Conservation (phyloP, 352 stramenopile genomes). For the Phytophthora vignae region DNA sequence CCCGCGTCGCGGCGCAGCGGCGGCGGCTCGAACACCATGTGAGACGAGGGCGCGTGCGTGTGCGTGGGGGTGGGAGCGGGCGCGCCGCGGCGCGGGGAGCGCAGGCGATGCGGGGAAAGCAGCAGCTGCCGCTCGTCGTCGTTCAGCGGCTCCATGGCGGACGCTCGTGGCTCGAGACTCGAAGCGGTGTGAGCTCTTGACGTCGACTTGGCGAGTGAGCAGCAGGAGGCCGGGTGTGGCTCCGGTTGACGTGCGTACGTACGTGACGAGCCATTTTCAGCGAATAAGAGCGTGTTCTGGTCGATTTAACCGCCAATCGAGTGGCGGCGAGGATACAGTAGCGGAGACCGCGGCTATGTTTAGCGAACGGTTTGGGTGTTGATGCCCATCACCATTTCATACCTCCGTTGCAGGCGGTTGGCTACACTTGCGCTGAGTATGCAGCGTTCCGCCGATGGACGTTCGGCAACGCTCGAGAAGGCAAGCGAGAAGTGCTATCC, state of each 20-base stretch:
- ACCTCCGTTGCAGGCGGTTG: conserved; percentile 9
- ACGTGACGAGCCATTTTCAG: conserved; percentile 20
- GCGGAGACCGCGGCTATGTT: conserved; percentile 11
- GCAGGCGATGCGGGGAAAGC: conserved; percentile 18
- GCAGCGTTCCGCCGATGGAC: conserved; percentile 3
- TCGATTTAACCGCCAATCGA: conserved; percentile 1
- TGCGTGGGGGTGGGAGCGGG: conserved; percentile 6
- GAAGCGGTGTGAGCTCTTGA: background rate
- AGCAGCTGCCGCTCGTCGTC: conserved; percentile 31
- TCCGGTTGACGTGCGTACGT: conserved; percentile 5
- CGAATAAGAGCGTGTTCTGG: conserved; percentile 13
- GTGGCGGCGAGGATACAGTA: background rate
- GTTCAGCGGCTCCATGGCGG: conserved; percentile 35
- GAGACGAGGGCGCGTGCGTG: conserved; percentile 22
- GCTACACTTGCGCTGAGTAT: background rate
- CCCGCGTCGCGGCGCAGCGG: conserved; percentile 68
- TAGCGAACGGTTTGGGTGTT: conserved; percentile 3
- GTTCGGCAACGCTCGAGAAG: background rate
- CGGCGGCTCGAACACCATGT: conserved; percentile 77
- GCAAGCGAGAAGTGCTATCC: background rate
- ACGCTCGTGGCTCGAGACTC: background rate
- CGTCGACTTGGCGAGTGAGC: conserved; percentile 24
- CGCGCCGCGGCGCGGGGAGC: conserved; percentile 15
- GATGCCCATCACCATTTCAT: conserved; percentile 11
- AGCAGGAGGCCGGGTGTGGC: background rate